Conservation (phyloP, 495 filamentous ascomycete species). For the Filosporella fistucella region DNA sequence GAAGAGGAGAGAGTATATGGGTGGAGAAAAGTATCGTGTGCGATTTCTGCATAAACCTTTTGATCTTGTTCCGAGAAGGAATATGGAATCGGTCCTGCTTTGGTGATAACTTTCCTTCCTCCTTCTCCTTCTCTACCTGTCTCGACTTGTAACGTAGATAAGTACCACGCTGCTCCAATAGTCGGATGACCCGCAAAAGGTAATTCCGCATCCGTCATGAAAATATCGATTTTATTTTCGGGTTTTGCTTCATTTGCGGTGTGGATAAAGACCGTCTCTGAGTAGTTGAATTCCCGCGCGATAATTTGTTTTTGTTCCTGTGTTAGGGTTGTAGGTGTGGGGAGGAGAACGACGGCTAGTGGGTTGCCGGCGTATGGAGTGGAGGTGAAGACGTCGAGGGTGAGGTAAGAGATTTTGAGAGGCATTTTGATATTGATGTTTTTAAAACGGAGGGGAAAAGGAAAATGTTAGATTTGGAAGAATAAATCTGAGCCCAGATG, state of each 20-base stretch:
- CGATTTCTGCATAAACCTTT: conserved; percentile 49
- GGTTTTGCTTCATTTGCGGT: conserved; percentile 3
- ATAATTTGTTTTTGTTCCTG: conserved; percentile 60
- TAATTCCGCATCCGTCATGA: conserved; percentile 58
- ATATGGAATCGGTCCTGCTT: conserved; percentile 60
- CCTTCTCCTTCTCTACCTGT: neutral
- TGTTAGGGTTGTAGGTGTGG: conserved; percentile 22
- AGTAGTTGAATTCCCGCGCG: conserved; percentile 77
- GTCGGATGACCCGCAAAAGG: conserved; percentile 78
- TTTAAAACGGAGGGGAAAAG: too few species aligned
- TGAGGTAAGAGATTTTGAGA: too few species aligned
- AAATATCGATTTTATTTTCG: conserved; percentile 62
- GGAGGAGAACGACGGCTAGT: conserved; percentile 58
- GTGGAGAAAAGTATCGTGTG: conserved; percentile 67
- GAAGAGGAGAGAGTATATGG: conserved; percentile 63
- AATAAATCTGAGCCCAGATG: too few species aligned
- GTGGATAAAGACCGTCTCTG: conserved; percentile 79
- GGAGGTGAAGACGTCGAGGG: conserved; percentile 66
- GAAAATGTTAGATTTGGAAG: too few species aligned
- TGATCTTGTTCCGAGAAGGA: conserved; percentile 21
- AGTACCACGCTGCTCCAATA: conserved; percentile 62
- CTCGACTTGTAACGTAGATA: conserved; percentile 24
- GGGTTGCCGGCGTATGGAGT: conserved; percentile 61
- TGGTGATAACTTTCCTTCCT: conserved; percentile 40
- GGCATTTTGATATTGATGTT: too few species aligned